Base-by-base conservation (phyloP, 2,329 filamentous ascomycete genomes). In the Xylariomycetidae sp. region DNA sequence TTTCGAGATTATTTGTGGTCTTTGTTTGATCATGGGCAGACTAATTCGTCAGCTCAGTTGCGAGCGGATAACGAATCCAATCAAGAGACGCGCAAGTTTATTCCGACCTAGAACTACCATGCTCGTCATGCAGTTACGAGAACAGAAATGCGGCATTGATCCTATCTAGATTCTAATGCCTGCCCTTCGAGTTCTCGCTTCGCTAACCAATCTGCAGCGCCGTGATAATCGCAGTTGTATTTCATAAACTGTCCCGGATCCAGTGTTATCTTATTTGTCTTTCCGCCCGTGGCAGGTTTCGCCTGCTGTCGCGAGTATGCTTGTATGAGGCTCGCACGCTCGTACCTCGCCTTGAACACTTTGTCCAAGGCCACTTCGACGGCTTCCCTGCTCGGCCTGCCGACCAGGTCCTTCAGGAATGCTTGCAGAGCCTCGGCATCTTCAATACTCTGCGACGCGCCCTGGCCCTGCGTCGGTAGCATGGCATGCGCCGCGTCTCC, bases 381-480 rank as follows among this genome's bases (percentile, higher is more conserved):
- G 9, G 53, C 32, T 2, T 45, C 44, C n/a, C 13, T 19, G 0
- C 41, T 40, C 3, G 44, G 41, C 10, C 23, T 20, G 0, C 25
- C 37, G 5, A 42, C 37, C 4, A 49, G 37, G 14, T 51, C 44
- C 13, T 46, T 40, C 4, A 57, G 35, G 29, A 53, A 52, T 3
- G 53, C 46, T 27, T 51, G 50, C 17, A 62, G 27, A 7, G 60
- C 59, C 14, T 62, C 58, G 1, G 58, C 61, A 32, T 66, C 62
- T 42, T 67, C 63, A 15, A 65, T 50, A 3, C 54, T 56, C 37
- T 64, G 61, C 27, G 54, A 60, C 1, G 59, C 62, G 5, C 62
- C 63, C 41, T 66, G 61, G 4, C 59, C 62, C 40, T 61, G 58
- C 2, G 57, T 63, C 0, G 64, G 63, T 5, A 65, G 46, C 41